phyloP scores from a whole-genome alignment of 805 yeast genomes.

The Ogataea corticis region DNA sequence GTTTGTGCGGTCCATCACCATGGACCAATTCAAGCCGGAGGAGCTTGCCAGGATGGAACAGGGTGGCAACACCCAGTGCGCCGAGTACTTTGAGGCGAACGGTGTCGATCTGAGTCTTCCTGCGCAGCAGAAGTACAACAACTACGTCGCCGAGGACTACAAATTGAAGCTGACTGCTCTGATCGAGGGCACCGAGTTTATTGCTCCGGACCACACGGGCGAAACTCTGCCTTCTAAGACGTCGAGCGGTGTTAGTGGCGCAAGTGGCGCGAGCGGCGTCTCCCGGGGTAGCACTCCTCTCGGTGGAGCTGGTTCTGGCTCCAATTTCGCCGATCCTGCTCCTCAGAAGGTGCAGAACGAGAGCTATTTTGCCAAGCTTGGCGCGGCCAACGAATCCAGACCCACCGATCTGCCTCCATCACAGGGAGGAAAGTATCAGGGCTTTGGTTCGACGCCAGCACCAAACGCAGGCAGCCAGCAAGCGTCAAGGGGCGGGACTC shows the following conservation, averaged over 20 bases:
- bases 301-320: background rate
- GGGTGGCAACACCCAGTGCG: slow-evolving; percentile 87
- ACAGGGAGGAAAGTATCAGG: slow-evolving; percentile 90
- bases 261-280: slow-evolving; percentile 2
- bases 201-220: slow-evolving; percentile 60
- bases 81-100: slow-evolving; percentile 63
- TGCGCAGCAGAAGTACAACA: slow-evolving; percentile 76
- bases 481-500: slow-evolving; percentile 38
- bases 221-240: slow-evolving; percentile 39
- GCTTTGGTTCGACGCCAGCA: slow-evolving; percentile 81
- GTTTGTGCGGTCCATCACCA: slow-evolving; percentile 93
- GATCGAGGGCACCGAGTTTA: slow-evolving; percentile 72
- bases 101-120: slow-evolving; percentile 69
- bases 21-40: slow-evolving; percentile 97
- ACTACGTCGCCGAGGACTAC: slow-evolving; percentile 92
- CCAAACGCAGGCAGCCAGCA: slow-evolving; percentile 32
- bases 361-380: slow-evolving; percentile 77
- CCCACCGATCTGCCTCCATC: slow-evolving; percentile 85
- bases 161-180: slow-evolving; percentile 75
- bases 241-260: slow-evolving; percentile 1
- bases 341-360: slow-evolving; percentile 65
- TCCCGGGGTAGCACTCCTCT: background rate
- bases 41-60: slow-evolving; percentile 88
- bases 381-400: slow-evolving; percentile 67
- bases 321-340: slow-evolving; percentile 9